Base-by-base conservation (phyloP, 116 monocot genomes). In the Iris pallida region DNA sequence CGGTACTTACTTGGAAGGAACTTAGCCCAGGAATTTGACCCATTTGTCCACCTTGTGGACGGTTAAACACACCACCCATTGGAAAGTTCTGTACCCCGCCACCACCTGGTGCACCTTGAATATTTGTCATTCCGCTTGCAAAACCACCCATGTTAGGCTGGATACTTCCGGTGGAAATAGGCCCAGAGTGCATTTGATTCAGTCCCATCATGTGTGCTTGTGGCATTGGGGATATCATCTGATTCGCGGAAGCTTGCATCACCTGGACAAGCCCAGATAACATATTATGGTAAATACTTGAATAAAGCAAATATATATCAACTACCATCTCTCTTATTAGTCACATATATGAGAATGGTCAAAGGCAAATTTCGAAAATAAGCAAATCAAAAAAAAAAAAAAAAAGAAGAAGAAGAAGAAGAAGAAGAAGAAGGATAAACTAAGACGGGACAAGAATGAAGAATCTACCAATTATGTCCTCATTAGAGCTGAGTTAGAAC, bases 201-300 rank as follows among this genome's bases (percentile, higher is more conserved):
- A 89, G 51, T 11, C 82, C 82, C 73, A 87, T 74, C 77, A 85
- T 76, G 14, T 82, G 85, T 48, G 71, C 68, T 60, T 88, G 95
- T 6, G 78, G 73, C 60, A 88, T 42, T 57, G 73, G 81, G 59
- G 83, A 64, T 20, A 80, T 76, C 80, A 86, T 83, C 70, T 83
- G 89, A 82, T 86, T 93, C 59, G 66, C 75, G 30, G 89, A 80
- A 59, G 86, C 92, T 84, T 93, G 92, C 75, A 93, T 67, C 57
- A 74, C 70, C 89, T 93, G 64, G 59, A 72, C 30, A 17, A 11
- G 13, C 57, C 49, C 7, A 51, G 13, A 9, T 9, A 51, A 51
- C 49, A 51, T 9, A 30, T 30, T 30, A 30, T 30, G 30, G 30
- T 3, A n/a, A n/a, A 30, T 30, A 30, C 30, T 30, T 30, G 30